Evolutionary conservation across 129 eudicot genomes (phyloP), one percentile per base, ranked within the genome.

Genomic region (Rutidosis leptorrhynchoides): DNA sequence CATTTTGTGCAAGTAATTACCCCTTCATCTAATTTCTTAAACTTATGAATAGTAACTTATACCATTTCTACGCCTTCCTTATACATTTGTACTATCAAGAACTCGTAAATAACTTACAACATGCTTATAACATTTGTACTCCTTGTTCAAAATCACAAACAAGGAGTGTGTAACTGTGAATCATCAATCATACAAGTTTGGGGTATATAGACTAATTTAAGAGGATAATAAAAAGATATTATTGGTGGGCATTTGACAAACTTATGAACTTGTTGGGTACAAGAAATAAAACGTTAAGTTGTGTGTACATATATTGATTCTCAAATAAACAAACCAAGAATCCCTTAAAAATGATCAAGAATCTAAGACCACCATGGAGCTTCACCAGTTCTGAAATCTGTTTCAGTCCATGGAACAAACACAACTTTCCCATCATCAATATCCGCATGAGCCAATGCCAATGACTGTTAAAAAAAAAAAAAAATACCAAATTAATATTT

Each of bases 371-470:
- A 92, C 98, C 98, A 92, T 74, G 98, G 98, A 61, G 65, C 78
- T 0, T 88, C 96, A 55, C 98, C 98, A 21, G 96, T 92, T 82
- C 98, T 88, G 74, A 92, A 92, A 74, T 92, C 98, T 20, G 92
- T 84, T 68, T 92, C 98, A 19, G 60, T 65, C 98, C 98, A 92
- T 54, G 98, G 98, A 74, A 88, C 92, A 58, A 92, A 92, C 52
- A 92, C 27, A 7, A 92, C 96, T 61, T 88, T 92, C 74, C 98
- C 98, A 46, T 85, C 95, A 43, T 85, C 95, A 17, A 92, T 20
- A 74, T 92, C 98, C 43, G 87, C 88, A 69, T 92, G 98, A 67
- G 96, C 98, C 80, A 92, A 77, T 1, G 98, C 98, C 95, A 92
- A 82, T 2, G 98, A 92, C 98, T 92, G 90, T 66, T 30, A 52